Evolutionary conservation across 2,329 filamentous ascomycete genomes (phyloP).

Genomic region (Pseudogymnoascus sp.): DNA sequence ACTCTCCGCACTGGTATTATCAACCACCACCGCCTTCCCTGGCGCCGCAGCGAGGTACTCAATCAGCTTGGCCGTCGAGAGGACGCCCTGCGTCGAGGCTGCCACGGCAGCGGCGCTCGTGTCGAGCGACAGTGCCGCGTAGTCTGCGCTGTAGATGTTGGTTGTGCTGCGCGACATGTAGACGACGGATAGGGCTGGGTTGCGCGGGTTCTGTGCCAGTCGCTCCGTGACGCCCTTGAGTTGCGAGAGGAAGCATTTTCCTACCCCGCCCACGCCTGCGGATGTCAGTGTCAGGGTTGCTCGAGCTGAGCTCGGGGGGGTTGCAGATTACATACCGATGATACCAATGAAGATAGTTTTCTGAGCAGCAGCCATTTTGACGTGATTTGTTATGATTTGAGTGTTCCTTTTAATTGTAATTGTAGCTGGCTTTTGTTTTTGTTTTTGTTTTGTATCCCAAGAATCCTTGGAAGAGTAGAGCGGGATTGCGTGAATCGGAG

Average conservation of each 20-base stretch:
- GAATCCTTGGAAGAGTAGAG: not conserved
- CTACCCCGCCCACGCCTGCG: constrained; percentile 82
- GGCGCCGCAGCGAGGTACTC: constrained; percentile 72
- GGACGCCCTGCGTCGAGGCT: constrained; percentile 53
- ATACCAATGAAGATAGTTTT: constrained; percentile 37
- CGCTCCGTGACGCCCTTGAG: constrained; percentile 59
- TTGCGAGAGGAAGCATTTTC: constrained; percentile 81
- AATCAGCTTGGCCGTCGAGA: constrained; percentile 60
- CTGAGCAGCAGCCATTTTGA: constrained; percentile 24
- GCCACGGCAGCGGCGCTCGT: constrained; percentile 54
- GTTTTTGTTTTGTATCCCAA: not conserved
- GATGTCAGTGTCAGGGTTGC: not conserved
- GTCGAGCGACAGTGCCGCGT: constrained; percentile 56
- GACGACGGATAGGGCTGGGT: constrained; percentile 59
- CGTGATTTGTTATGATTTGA: constrained; percentile 3
- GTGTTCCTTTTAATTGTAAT: not conserved
- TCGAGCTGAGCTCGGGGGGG: constrained; percentile 15
- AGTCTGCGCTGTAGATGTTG: constrained; percentile 66
- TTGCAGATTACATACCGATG: constrained; percentile 31
- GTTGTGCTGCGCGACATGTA: constrained; percentile 82
- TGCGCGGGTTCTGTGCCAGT: constrained; percentile 42
- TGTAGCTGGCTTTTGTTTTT: no score
- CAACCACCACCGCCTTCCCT: constrained; percentile 72
- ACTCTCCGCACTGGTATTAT: constrained; percentile 89
- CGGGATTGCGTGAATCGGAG: constrained; percentile 10